A percentile compares a stretch with the other conserved stretches of the same genome.
These are phyloP conservation scores for Vitis rotundifolia DNA, from an alignment of 164 flowering plant genomes.

Conservation along the genomic window DNA sequence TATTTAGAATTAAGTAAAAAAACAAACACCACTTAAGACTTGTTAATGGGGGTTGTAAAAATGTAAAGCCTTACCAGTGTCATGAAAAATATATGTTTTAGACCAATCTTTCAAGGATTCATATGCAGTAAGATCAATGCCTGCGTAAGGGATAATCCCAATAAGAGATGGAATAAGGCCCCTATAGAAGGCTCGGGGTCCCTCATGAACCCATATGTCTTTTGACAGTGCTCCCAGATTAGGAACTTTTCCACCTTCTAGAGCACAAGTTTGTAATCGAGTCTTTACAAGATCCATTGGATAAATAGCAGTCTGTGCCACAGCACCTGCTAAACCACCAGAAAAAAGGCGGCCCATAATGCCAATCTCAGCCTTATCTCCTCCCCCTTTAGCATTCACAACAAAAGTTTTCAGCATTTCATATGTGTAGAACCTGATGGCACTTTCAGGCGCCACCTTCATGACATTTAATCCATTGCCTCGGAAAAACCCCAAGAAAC, in stretches of 20 bases:
- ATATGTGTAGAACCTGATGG: conserved; percentile 18
- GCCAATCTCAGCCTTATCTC: conserved; percentile 15
- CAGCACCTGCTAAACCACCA: conserved; percentile 24
- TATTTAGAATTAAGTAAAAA: no score
- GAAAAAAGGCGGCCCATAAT: conserved; percentile 10
- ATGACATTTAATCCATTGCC: conserved; percentile 23
- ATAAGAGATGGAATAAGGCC: conserved; percentile 24
- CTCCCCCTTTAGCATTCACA: conserved; percentile 11
- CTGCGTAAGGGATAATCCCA: conserved; percentile 25
- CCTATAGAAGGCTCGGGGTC: conserved; percentile 21
- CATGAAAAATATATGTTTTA: conserved; percentile 12
- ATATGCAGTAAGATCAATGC: conserved; percentile 26
- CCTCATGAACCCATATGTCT: conserved; percentile 23
- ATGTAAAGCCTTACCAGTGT: conserved; percentile 7
- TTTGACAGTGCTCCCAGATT: conserved; percentile 10
- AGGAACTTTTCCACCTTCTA: conserved; percentile 18
- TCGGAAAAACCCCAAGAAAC: conserved; percentile 19
- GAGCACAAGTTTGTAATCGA: conserved; percentile 16
- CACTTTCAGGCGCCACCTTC: conserved; percentile 25
- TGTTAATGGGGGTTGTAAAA: neutral
- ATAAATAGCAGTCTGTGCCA: conserved; percentile 21
- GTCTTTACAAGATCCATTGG: conserved; percentile 26
- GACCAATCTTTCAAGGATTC: conserved; percentile 23
- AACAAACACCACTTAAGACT: no score
- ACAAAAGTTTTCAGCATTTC: conserved; percentile 15